Base-by-base conservation (phyloP, 2,329 filamentous ascomycete genomes). In the Coccinonectria pachysandricola region DNA sequence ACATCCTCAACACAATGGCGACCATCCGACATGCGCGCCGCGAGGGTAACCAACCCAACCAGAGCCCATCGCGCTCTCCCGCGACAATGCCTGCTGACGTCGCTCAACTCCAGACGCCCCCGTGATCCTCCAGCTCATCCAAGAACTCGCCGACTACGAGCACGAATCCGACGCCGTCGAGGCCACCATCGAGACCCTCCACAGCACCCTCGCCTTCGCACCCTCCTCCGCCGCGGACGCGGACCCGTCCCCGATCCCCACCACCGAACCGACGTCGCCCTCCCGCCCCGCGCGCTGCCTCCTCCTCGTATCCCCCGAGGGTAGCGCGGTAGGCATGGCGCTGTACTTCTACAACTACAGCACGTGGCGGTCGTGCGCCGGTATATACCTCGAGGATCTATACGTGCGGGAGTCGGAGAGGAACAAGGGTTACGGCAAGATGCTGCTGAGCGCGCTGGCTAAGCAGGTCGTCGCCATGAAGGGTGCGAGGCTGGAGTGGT, bases 301-400 rank as follows among this genome's bases (percentile, higher is more conserved):
- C 17, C 57, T 92, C 7, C 57, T 88, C 28, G 64, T 65, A 40
- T 57, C 66, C 12, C 56, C 63, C 8, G 54, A 59, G 5, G 54
- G 61, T 8, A 49, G 58, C 19, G 53, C 53, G 1, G 81, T 74
- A 0, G 85, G 80, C 24, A 84, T 95, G 71, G 86, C 86, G 2
- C 59, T 95, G 20, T 95, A 86, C 60, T 96, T 93, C 55, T 86
- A 88, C 65, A 96, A 88, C 59, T 96, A 94, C 59, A 85, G 78
- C 48, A 95, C 88, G 1, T 96, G 91, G 91, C 73, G 81, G 7
- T 73, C 81, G n/a, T 72, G 71, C 23, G 75, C 87, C 0, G 88
- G 88, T 3, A 81, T 98, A 48, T 94, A 92, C 54, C 75, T 96
- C 19, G 88, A 96, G 54, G 88, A 96, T 49, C 62, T 96, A n/a